Conservation (phyloP, 441 rosid genomes). For the Euphorbia corollata region DNA sequence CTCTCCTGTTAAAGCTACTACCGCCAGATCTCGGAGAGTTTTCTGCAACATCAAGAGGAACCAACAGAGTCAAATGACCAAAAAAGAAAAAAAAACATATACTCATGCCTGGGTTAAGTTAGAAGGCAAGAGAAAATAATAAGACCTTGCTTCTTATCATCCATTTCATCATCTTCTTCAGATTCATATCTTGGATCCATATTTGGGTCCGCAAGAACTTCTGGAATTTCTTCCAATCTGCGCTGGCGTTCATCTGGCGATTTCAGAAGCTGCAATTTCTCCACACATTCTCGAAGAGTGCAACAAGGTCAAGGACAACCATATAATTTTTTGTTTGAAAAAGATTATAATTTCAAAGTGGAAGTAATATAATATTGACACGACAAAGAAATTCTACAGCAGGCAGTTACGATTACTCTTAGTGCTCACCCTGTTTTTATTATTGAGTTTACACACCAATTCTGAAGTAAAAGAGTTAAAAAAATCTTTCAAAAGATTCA, state of each 20-base stretch:
- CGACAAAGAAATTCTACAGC: neutral
- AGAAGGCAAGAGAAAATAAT: constrained; percentile 11
- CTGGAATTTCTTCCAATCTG: constrained; percentile 83
- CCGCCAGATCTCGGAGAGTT: constrained; percentile 47
- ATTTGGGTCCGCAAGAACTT: constrained; percentile 80
- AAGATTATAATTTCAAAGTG: neutral
- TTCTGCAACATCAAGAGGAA: constrained; percentile 37
- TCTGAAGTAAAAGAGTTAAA: neutral
- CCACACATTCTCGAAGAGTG: constrained; percentile 97
- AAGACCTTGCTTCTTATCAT: constrained; percentile 64
- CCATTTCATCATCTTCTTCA: constrained; percentile 69
- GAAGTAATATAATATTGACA: constrained; percentile 5
- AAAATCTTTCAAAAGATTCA: neutral
- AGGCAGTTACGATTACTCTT: neutral
- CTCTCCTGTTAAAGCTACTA: constrained; percentile 55
- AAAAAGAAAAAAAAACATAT: constrained; percentile 9
- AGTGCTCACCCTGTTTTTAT: neutral
- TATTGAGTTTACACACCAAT: neutral
- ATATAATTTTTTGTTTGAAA: constrained; percentile 5
- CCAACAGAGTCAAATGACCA: constrained; percentile 15
- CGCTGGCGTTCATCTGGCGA: constrained; percentile 90
- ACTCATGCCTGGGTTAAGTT: constrained; percentile 2
- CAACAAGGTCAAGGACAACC: constrained; percentile 49
- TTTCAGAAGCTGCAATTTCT: constrained; percentile 83
- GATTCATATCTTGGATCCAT: constrained; percentile 97